phyloP scores from a whole-genome alignment of 2,329 filamentous ascomycete species.

The Chalaropsis ovoidea region DNA sequence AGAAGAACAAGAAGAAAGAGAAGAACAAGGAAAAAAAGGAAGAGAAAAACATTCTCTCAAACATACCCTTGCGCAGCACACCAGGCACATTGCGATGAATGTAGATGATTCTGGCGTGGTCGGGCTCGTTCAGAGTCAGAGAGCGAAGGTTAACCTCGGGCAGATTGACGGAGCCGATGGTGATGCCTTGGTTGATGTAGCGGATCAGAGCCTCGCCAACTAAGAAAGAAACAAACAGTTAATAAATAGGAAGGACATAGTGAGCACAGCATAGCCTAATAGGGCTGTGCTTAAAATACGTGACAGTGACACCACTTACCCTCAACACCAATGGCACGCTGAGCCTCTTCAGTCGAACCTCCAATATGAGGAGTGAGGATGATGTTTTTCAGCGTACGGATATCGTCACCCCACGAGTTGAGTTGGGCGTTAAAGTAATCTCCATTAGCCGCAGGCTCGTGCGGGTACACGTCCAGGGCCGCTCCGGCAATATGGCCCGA shows the following conservation, averaged over 20 bases:
- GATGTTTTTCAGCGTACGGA: conserved; percentile 77
- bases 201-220: conserved; percentile 78
- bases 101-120: conserved; percentile 86
- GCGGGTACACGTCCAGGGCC: conserved; percentile 91
- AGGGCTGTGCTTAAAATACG: not conserved
- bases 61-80: conserved; percentile 68
- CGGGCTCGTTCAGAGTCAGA: conserved; percentile 78
- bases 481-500: conserved; percentile 82
- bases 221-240: conserved; percentile 29
- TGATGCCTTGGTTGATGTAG: conserved; percentile 93
- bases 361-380: conserved; percentile 96
- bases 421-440: conserved; percentile 83
- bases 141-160: conserved; percentile 87
- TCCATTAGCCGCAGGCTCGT: conserved; percentile 87
- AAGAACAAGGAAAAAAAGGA: not conserved
- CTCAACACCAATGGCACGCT: conserved; percentile 90
- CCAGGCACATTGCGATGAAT: conserved; percentile 95
- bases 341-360: conserved; percentile 93
- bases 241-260: not conserved
- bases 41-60: too few relatives aligned
- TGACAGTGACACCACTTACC: conserved; percentile 34
- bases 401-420: conserved; percentile 75
- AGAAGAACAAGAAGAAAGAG: not conserved
- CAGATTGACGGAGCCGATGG: conserved; percentile 86
- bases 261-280: not conserved